Evolutionary conservation across 768 basidiomycete genomes (phyloP).

Genomic region (Macrolepiota dolichaula): DNA sequence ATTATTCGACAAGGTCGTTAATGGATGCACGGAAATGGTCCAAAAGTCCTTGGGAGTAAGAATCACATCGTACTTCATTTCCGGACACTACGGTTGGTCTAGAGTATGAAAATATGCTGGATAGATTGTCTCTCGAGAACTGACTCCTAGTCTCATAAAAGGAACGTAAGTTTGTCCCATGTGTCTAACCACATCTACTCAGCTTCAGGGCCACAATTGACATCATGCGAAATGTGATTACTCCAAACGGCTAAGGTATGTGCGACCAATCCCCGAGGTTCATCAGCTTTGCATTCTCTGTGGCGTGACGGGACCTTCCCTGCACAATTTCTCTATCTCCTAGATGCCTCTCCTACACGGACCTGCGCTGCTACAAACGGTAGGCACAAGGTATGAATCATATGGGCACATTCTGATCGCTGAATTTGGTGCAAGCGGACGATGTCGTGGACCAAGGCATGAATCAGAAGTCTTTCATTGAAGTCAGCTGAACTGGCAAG

Average conservation of each 20-base stretch:
- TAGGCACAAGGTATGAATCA: neutral
- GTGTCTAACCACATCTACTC: neutral
- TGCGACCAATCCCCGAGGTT: conserved; percentile 2
- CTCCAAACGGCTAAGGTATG: conserved; percentile 1
- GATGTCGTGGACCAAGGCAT: neutral
- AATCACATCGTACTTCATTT: neutral
- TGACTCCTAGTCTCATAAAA: neutral
- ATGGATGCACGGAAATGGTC: neutral
- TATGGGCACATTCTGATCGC: neutral
- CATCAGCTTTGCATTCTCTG: neutral
- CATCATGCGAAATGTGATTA: conserved; percentile 1
- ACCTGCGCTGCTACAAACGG: neutral
- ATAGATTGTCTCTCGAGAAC: neutral
- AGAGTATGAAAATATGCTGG: neutral
- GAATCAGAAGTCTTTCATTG: neutral
- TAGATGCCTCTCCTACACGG: neutral
- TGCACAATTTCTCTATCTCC: neutral
- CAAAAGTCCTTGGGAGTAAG: conserved; percentile 5
- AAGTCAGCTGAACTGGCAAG: neutral
- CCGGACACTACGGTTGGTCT: neutral
- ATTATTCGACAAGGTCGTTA: neutral
- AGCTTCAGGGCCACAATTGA: neutral
- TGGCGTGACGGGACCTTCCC: neutral
- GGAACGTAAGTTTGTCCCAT: neutral
- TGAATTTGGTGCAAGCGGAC: neutral